Conservation (phyloP, 1,284 basidiomycete genomes). For the Fomitopsis pinicola region DNA sequence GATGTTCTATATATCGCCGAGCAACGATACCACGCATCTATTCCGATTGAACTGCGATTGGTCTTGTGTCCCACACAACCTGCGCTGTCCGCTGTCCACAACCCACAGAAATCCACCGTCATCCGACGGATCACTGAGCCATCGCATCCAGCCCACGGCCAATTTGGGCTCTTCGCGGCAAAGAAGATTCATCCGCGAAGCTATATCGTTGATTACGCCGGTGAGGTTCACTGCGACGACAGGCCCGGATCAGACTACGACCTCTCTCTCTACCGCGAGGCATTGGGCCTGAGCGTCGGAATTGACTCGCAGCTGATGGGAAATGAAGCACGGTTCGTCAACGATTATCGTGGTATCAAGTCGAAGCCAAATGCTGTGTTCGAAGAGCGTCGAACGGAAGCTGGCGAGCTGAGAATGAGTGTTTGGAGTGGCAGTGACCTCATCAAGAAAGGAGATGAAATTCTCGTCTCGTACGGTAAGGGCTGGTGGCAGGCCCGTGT, state of each 20-base stretch:
- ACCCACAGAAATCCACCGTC: slow-evolving; percentile 11
- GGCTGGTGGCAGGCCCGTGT: slow-evolving; percentile 72
- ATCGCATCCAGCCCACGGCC: slow-evolving; percentile 56
- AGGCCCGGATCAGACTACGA: slow-evolving; percentile 80
- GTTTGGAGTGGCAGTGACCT: slow-evolving; percentile 60
- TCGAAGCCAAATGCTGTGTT: slow-evolving; percentile 74
- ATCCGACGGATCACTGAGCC: slow-evolving; percentile 22
- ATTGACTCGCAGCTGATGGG: slow-evolving; percentile 75
- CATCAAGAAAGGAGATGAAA: slow-evolving; percentile 80
- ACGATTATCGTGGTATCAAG: slow-evolving; percentile 79
- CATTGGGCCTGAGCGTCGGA: slow-evolving; percentile 52
- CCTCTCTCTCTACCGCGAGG: slow-evolving; percentile 66
- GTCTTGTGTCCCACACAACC: slow-evolving; percentile 12
- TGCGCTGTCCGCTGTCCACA: background rate
- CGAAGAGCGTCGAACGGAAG: slow-evolving; percentile 46
- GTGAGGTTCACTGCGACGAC: slow-evolving; percentile 78
- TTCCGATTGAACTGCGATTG: slow-evolving; percentile 33
- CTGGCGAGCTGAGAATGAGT: slow-evolving; percentile 74
- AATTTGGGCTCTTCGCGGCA: slow-evolving; percentile 77
- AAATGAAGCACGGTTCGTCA: slow-evolving; percentile 85
- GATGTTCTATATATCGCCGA: slow-evolving; percentile 40
- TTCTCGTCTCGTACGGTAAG: slow-evolving; percentile 91
- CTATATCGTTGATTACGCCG: slow-evolving; percentile 79
- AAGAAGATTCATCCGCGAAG: slow-evolving; percentile 63
- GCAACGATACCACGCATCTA: slow-evolving; percentile 50